Base-by-base conservation (phyloP, 2,329 filamentous ascomycete species). In the Acarospora socialis region DNA sequence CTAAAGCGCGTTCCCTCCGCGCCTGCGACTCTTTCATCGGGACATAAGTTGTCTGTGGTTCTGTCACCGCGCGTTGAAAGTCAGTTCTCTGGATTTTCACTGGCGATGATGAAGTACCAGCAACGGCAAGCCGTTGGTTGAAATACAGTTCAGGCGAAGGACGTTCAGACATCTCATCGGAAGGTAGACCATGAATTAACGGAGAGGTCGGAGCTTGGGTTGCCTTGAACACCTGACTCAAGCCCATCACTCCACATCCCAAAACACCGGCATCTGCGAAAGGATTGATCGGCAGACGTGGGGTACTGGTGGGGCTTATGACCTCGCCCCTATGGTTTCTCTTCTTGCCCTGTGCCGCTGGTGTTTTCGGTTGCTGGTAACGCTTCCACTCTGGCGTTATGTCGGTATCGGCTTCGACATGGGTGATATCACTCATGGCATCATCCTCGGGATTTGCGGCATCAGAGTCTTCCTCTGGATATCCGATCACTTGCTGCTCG, bases 321-420 rank as follows among this genome's bases (percentile, higher is more conserved):
- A 12, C 37, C 16, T 51, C 43, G 16, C 50, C 48, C 7, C 38
- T 37, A 28, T 47, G 47, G 20, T 42, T 49, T 24, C 45, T 48
- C 41, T 57, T 60, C 20, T 50, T 50, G 3, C 44, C 48, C 8
- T 51, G 53, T 1, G 53, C 52, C 2, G 59, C 60, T 2, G 61
- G 61, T 8, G 51, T 55, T 16, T 50, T 47, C 7, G 40, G 38
- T 21, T 32, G 21, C 21, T 34, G 26, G 34, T 63, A 46, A 16
- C 60, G 53, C 39, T 63, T 60, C 2, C 60, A 63, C 40, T 63
- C 59, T 2, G 59, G 59, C 10, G 12, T 22, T 8, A 8, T 63
- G 43, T 61, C 67, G 24, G 75, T 68, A 20, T 68, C 65, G 25
- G 73, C 70, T 40, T 75, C 71, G 12, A 75, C 71, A 28, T 74